Base-by-base conservation (phyloP, 139 green algal species). In the Nannochloris sp. region DNA sequence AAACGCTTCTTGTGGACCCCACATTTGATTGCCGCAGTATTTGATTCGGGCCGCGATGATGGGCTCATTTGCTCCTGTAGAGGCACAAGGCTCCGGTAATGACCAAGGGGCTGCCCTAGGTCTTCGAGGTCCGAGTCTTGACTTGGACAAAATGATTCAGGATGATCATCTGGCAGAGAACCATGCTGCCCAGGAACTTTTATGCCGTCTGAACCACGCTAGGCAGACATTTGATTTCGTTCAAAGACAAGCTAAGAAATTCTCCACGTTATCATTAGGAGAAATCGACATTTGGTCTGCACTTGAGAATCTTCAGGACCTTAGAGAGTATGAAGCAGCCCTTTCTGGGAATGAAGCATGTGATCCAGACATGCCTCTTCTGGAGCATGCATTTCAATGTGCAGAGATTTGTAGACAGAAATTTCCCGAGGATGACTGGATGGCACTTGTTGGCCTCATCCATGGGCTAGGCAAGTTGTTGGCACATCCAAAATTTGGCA, bases 221-320 rank as follows among this genome's bases (percentile, higher is more conserved):
- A 72, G 87, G 4, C 84, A 93, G 74, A 95, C 88, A 4, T 62
- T 93, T 44, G 88, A 91, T 69, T 95, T 86, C 75, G 86, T 83
- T 4, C 83, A 87, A 61, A 75, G 83, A 25, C 83, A 74, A 62
- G 68, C 79, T 57, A 69, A 68, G 3, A 18, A 25, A 10, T 78
- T 63, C 18, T 54, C 62, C 10, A 31, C 34, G 11, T 70, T 95
- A 37, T 61, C 86, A 54, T 69, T 74, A 16, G 68, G 68, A 0
- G 46, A 73, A 49, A 79, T 96, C 65, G 71, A 56, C 7, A 50
- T 95, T 8, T 93, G 81, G 82, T 78, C 93, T 60, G 86, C 83
- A 9, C 78, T 92, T 55, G 68, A 76, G 11, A 23, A 76, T 37
- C 67, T 96, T 9, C 76, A 87, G 64, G 65, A 61, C 31, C 66